Conservation (phyloP, 495 filamentous ascomycete species). For the Aspergillus nanangensis region DNA sequence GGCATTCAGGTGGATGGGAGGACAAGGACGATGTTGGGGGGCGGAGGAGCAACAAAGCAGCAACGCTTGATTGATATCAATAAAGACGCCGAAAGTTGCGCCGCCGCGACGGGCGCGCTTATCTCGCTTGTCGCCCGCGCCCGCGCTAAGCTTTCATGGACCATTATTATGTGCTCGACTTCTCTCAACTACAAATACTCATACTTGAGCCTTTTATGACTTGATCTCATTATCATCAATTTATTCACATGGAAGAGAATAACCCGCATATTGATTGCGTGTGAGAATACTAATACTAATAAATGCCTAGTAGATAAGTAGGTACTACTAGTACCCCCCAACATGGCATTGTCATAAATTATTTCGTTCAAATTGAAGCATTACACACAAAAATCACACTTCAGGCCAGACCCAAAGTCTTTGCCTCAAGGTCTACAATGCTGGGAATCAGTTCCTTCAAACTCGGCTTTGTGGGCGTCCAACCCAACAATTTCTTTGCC, state of each 20-base stretch:
- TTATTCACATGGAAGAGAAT: too few relatives aligned
- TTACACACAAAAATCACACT: constrained; percentile 1
- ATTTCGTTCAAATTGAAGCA: neutral
- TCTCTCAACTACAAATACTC: too few relatives aligned
- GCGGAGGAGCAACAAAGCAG: neutral
- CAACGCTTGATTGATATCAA: constrained; percentile 1
- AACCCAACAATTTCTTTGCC: constrained; percentile 62
- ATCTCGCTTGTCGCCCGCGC: constrained; percentile 3
- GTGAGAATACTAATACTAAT: too few relatives aligned
- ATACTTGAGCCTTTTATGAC: too few relatives aligned
- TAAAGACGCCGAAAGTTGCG: neutral
- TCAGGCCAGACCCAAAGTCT: constrained; percentile 54
- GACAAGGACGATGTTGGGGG: too few relatives aligned
- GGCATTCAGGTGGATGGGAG: constrained; percentile 5
- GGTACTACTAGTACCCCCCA: neutral
- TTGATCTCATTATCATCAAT: too few relatives aligned
- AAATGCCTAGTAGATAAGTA: neutral
- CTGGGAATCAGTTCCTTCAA: constrained; percentile 54
- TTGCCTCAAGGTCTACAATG: constrained; percentile 49
- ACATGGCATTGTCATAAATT: too few relatives aligned
- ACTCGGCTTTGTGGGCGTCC: constrained; percentile 51
- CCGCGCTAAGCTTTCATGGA: constrained; percentile 3
- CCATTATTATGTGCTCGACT: neutral
- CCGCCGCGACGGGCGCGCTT: constrained; percentile 7
- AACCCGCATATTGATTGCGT: too few relatives aligned